phyloP scores from a whole-genome alignment of 2,329 filamentous ascomycete species.

The Amauroascus verrucosus region DNA sequence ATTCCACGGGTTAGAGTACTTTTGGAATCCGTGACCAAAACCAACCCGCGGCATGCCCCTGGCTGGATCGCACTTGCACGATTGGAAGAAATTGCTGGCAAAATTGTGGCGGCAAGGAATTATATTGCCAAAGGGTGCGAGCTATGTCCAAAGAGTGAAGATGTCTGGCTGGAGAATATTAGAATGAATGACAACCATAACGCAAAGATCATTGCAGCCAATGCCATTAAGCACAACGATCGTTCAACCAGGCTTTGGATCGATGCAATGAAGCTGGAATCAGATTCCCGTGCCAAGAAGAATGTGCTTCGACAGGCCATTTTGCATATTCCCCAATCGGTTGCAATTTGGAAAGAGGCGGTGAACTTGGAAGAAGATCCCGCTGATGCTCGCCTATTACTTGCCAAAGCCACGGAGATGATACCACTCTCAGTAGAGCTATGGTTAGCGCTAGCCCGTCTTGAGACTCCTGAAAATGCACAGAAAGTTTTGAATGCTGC shows the following conservation, averaged over 20 bases:
- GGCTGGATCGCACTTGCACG: constrained; percentile 93
- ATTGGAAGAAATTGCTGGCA: constrained; percentile 84
- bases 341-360: constrained; percentile 94
- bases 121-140: constrained; percentile 82
- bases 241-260: constrained; percentile 85
- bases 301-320: constrained; percentile 83
- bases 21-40: constrained; percentile 93
- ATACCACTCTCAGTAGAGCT: constrained; percentile 89
- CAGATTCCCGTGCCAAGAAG: constrained; percentile 74
- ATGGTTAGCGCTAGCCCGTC: constrained; percentile 83
- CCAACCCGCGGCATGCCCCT: constrained; percentile 86
- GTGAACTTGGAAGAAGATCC: constrained; percentile 91
- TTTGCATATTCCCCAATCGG: constrained; percentile 86
- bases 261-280: constrained; percentile 87
- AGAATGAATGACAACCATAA: constrained; percentile 84
- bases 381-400: constrained; percentile 72
- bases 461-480: constrained; percentile 83
- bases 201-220: constrained; percentile 87
- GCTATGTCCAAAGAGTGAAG: constrained; percentile 85
- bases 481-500: constrained; percentile 93
- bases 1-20: constrained; percentile 87
- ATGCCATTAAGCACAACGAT: constrained; percentile 85
- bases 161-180: constrained; percentile 94
- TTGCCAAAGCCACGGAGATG: constrained; percentile 91
- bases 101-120: constrained; percentile 77